Evolutionary conservation across 177 flowering plant species (phyloP).

Genomic region (Vitis hybrid): DNA sequence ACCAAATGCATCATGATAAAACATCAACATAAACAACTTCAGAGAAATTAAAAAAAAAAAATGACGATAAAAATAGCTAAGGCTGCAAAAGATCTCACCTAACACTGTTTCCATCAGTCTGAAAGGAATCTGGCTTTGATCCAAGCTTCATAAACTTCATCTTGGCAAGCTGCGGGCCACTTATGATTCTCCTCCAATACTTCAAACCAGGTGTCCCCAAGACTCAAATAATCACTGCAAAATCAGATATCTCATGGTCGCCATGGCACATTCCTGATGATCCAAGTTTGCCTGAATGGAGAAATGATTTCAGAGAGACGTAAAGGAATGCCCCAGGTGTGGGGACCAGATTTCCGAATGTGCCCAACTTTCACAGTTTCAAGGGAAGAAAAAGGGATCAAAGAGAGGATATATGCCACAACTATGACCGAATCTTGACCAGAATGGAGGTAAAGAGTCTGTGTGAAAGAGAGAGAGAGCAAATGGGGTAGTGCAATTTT

Average conservation of each 20-base stretch:
- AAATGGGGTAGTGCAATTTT: constrained; percentile 24
- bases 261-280: constrained; percentile 16
- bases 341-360: constrained; percentile 40
- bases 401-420: constrained; percentile 34
- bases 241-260: constrained; percentile 15
- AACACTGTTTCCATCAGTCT: constrained; percentile 42
- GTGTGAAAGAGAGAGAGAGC: constrained; percentile 21
- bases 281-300: constrained; percentile 5
- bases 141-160: constrained; percentile 72
- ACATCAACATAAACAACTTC: not conserved
- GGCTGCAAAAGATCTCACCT: constrained; percentile 28
- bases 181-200: constrained; percentile 8
- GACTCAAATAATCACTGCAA: constrained; percentile 19
- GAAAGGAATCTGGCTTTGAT: constrained; percentile 50
- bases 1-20: not conserved
- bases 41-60: not conserved
- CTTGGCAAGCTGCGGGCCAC: constrained; percentile 10
- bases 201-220: constrained; percentile 9
- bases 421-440: constrained; percentile 50
- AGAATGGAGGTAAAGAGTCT: constrained; percentile 29
- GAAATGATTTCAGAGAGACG: constrained; percentile 15
- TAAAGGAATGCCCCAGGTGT: constrained; percentile 18
- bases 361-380: constrained; percentile 24
- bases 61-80: not conserved
- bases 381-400: constrained; percentile 28